Evolutionary conservation across 2,329 filamentous ascomycete genomes (phyloP).

Genomic region (Albifimbria verrucaria): DNA sequence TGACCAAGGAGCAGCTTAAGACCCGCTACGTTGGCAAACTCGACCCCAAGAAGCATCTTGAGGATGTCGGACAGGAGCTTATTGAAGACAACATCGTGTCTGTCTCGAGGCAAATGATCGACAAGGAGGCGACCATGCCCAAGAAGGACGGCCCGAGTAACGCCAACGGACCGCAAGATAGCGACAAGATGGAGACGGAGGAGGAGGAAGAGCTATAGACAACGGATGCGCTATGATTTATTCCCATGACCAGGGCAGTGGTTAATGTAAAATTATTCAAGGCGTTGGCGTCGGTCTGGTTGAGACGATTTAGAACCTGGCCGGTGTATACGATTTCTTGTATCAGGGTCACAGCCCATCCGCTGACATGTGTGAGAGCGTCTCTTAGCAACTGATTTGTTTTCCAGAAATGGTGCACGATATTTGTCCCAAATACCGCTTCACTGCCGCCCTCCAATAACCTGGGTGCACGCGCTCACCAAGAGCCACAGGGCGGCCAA

Average conservation of each 20-base stretch:
- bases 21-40: constrained; percentile 98
- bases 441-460: not conserved
- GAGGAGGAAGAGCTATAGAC: constrained; percentile 37
- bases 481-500: not conserved
- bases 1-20: constrained; percentile 96
- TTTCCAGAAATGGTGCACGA: not conserved
- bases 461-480: not conserved
- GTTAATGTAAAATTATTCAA: constrained; percentile 24
- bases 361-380: not conserved
- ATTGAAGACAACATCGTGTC: constrained; percentile 99
- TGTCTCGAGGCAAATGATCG: constrained; percentile 98
- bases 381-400: not conserved
- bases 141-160: constrained; percentile 55
- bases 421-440: not conserved
- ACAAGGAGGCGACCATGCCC: constrained; percentile 95
- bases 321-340: constrained; percentile 20
- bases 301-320: constrained; percentile 21
- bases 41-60: constrained; percentile 98
- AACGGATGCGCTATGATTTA: not conserved
- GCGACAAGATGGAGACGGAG: constrained; percentile 68
- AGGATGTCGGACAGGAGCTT: constrained; percentile 91
- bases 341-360: constrained; percentile 17
- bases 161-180: constrained; percentile 49
- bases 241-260: not conserved
- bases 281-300: constrained; percentile 26